phyloP scores from a whole-genome alignment of 495 filamentous ascomycete species.

The Aspergillus diversus region DNA sequence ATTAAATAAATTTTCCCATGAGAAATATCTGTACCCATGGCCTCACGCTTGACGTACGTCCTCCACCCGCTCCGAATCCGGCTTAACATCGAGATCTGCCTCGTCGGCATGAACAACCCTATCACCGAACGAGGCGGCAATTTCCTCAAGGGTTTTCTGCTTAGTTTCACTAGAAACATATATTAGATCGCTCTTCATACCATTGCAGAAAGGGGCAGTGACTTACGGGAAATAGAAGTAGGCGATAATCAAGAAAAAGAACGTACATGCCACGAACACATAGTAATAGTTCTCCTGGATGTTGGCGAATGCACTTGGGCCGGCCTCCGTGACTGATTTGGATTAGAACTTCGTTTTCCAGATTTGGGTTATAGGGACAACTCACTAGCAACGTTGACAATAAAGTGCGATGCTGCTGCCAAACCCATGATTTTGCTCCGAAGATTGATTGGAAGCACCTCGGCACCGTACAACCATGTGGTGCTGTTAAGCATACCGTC shows the following conservation, averaged over 20 bases:
- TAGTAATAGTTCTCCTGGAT: constrained; percentile 65
- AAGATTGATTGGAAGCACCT: constrained; percentile 59
- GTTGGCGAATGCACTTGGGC: constrained; percentile 60
- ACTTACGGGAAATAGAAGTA: constrained; percentile 60
- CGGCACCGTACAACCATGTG: constrained; percentile 64
- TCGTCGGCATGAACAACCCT: constrained; percentile 50
- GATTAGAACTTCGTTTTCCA: neutral
- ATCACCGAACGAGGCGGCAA: constrained; percentile 61
- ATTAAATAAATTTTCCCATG: neutral
- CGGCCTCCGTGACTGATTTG: constrained; percentile 55
- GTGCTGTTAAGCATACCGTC: constrained; percentile 63
- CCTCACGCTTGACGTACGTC: constrained; percentile 12
- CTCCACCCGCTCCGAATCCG: constrained; percentile 22
- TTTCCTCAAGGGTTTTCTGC: constrained; percentile 61
- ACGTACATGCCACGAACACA: constrained; percentile 57
- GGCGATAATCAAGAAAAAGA: constrained; percentile 53
- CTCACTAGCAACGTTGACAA: constrained; percentile 59
- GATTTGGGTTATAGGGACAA: neutral
- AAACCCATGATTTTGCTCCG: constrained; percentile 64
- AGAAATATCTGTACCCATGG: neutral
- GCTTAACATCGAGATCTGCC: constrained; percentile 25
- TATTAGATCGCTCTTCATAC: neutral
- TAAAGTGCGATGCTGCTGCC: constrained; percentile 59
- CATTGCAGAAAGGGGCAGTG: neutral
- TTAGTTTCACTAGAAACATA: constrained; percentile 48